Evolutionary conservation across 2,329 filamentous ascomycete species (phyloP).

Genomic region (Myrmaecium sp.): DNA sequence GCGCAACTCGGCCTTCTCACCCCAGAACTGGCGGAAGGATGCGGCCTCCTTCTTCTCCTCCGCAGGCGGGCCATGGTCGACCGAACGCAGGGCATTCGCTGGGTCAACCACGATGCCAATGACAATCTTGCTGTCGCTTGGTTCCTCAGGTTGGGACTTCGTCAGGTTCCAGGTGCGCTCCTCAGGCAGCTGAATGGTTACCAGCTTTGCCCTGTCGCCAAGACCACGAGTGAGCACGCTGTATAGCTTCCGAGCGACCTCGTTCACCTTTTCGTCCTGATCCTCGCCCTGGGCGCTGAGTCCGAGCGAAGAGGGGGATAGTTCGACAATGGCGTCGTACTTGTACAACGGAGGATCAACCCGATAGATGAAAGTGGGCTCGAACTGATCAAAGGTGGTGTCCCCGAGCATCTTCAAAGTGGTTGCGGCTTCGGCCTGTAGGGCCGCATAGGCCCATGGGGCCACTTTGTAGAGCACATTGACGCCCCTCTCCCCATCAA

Average conservation of each 20-base stretch:
- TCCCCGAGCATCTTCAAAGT: conserved; percentile 64
- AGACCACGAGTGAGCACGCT: conserved; percentile 52
- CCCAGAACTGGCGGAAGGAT: conserved; percentile 83
- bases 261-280: conserved; percentile 11
- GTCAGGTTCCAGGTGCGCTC: conserved; percentile 20
- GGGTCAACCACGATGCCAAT: conserved; percentile 60
- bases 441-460: conserved; percentile 57
- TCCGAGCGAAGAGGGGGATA: conserved; percentile 19
- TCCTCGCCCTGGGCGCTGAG: conserved; percentile 11
- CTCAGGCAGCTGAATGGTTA: conserved; percentile 26
- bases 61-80: conserved; percentile 76
- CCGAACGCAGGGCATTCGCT: conserved; percentile 52
- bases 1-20: conserved; percentile 76
- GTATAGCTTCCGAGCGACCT: conserved; percentile 42
- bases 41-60: conserved; percentile 73
- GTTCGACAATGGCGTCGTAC: conserved; percentile 36
- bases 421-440: conserved; percentile 57
- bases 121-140: conserved; percentile 27
- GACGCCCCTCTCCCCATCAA: conserved; percentile 54
- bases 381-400: conserved; percentile 61
- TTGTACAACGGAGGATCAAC: conserved; percentile 33
- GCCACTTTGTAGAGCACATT: conserved; percentile 89
- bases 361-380: conserved; percentile 60
- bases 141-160: conserved; percentile 9
- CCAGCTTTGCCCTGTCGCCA: conserved; percentile 52